Evolutionary conservation across 2,329 filamentous ascomycete genomes (phyloP).

Genomic region (Clonostachys byssicola): DNA sequence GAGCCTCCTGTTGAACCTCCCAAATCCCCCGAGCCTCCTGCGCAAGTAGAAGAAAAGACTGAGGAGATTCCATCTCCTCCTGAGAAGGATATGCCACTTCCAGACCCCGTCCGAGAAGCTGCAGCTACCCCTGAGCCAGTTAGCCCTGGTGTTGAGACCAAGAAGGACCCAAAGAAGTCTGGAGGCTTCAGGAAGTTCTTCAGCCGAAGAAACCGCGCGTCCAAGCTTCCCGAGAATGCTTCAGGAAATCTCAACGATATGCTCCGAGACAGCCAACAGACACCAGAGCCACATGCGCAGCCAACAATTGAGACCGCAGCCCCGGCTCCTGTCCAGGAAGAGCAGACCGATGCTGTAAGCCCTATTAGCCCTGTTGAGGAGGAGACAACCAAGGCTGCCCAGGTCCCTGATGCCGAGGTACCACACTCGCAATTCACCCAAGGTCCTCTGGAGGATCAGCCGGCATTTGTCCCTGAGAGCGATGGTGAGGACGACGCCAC

Average conservation of each 20-base stretch:
- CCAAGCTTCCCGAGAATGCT: slow-evolving; percentile 51
- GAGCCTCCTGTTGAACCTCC: slow-evolving; percentile 1
- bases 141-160: slow-evolving; percentile 4
- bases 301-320: not conserved
- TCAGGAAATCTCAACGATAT: slow-evolving; percentile 45
- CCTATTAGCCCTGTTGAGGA: not conserved
- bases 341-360: not conserved
- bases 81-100: not conserved
- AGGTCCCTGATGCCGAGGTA: slow-evolving; percentile 53
- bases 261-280: slow-evolving; percentile 21
- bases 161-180: slow-evolving; percentile 41
- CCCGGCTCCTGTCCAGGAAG: not conserved
- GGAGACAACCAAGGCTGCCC: slow-evolving; percentile 56
- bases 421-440: slow-evolving; percentile 71
- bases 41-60: not conserved
- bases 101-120: not conserved
- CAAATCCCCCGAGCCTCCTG: slow-evolving; percentile 1
- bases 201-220: slow-evolving; percentile 56
- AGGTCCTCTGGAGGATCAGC: slow-evolving; percentile 81
- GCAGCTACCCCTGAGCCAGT: slow-evolving; percentile 8
- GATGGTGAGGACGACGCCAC: slow-evolving; percentile 37
- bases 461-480: slow-evolving; percentile 70
- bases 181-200: slow-evolving; percentile 63
- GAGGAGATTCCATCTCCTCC: not conserved
- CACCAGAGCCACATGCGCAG: slow-evolving; percentile 1